These are phyloP conservation scores for Climacium dendroides DNA, from an alignment of 225 moss, liverwort and hornwort species.

Conservation along the genomic window DNA sequence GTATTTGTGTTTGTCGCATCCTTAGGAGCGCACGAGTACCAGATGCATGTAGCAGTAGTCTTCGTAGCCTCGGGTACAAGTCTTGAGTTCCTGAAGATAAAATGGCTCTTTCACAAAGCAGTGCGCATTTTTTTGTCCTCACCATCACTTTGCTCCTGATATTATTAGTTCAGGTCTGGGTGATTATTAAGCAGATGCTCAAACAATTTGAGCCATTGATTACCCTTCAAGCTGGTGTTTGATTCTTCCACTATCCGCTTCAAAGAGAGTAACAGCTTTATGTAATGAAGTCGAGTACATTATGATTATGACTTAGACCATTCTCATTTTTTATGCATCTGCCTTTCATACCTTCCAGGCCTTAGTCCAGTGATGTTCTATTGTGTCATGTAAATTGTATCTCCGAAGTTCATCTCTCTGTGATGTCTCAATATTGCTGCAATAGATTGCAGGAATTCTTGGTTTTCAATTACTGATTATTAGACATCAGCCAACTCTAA, in stretches of 20 bases:
- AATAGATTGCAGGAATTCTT: neutral
- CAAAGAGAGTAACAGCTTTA: neutral
- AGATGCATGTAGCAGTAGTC: conserved; percentile 6
- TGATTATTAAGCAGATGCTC: conserved; percentile 35
- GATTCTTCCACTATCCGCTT: neutral
- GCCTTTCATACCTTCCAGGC: neutral
- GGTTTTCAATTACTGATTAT: neutral
- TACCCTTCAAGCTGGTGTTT: neutral
- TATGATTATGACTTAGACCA: neutral
- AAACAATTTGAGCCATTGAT: conserved; percentile 37
- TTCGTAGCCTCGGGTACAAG: conserved; percentile 13
- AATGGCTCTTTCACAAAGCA: conserved; percentile 6
- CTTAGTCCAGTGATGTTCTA: neutral
- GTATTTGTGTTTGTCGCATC: conserved; percentile 21
- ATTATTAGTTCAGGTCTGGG: conserved; percentile 22
- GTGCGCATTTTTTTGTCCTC: conserved; percentile 18
- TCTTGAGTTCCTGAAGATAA: conserved; percentile 11
- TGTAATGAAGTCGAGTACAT: neutral
- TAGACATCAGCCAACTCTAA: neutral
- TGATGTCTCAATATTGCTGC: neutral
- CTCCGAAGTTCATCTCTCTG: neutral
- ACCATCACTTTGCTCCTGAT: conserved; percentile 12
- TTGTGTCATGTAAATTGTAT: neutral
- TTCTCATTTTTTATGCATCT: neutral
- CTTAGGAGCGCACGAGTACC: neutral